Evolutionary conservation across 2,329 filamentous ascomycete genomes (phyloP), one percentile per base, ranked within the genome.

Genomic region (Xylaria arbuscula): DNA sequence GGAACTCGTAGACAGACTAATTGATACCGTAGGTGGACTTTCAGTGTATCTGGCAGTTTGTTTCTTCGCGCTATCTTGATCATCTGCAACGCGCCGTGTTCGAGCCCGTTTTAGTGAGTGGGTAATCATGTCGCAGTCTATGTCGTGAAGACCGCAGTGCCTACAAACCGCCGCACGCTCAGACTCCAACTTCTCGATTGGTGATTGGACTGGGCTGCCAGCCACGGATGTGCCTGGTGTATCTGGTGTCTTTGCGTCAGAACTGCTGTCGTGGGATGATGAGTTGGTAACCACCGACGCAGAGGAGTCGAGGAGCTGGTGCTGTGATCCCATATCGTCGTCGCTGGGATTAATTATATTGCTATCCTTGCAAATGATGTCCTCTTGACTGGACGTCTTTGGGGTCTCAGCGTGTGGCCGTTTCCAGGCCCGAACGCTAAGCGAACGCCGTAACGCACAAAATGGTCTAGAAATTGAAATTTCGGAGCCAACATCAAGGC

Each of bases 331-430:
- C 11, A n/a, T 34, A 32, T 55, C 28, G 10, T 10, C 42, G 13
- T 55, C 55, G 3, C 81, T 80, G 1, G 77, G 72, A 42, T 85
- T 84, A 2, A 82, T 86, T 1, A 85, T 85, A 57, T 88, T 87
- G 10, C 86, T 86, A 66, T 88, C 87, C 0, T 85, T 84, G 4
- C 83, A 80, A 7, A 87, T 81, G 0, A 87, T 78, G 34, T 87
- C 87, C 72, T 88, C 86, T 62, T 85, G 83, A 66, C 84, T 83
- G 0, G 76, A 71, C 1, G 72, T 73, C 53, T 68, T 76, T 70
- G 24, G 70, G 58, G n/a, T 55, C 34, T 2, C 22, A 24, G 40
- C 34, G 4, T 10, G 66, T 32, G 7, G 34, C 36, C 45, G 55
- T 47, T 59, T 59, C 22, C 72, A 73, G 2, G 64, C 69, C 65